Evolutionary conservation across 352 stramenopile species (phyloP).

Genomic region (Globisporangium nagaii): DNA sequence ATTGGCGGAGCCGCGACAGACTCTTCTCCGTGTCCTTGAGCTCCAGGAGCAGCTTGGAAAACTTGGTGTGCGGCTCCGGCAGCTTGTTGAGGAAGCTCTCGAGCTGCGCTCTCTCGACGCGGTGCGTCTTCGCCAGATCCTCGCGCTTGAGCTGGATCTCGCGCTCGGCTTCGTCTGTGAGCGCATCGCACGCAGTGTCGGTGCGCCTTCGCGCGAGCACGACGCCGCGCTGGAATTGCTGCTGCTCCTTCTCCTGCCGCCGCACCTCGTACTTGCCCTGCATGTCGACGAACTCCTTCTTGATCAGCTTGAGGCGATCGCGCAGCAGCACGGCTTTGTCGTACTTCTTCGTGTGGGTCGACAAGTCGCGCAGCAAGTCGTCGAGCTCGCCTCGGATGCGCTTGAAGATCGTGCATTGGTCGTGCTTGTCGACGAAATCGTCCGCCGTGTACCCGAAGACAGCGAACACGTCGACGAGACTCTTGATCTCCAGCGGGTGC

Average conservation of each 20-base stretch:
- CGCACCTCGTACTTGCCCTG: conserved; percentile 52
- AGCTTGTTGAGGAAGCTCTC: conserved; percentile 55
- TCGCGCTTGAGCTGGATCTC: conserved; percentile 43
- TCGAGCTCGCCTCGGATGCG: conserved; percentile 53
- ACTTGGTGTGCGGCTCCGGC: conserved; percentile 57
- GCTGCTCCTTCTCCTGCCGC: conserved; percentile 39
- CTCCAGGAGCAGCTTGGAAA: conserved; percentile 63
- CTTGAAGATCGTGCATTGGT: conserved; percentile 70
- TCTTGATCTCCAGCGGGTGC: conserved; percentile 63
- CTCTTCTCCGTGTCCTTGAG: conserved; percentile 71
- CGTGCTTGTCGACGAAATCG: conserved; percentile 65
- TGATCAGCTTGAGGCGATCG: conserved; percentile 54
- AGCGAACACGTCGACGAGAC: conserved; percentile 57
- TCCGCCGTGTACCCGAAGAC: conserved; percentile 58
- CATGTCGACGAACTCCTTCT: conserved; percentile 62
- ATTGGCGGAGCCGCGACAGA: conserved; percentile 48
- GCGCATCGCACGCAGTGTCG: conserved; percentile 26
- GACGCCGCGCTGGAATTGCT: conserved; percentile 42
- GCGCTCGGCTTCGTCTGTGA: conserved; percentile 20
- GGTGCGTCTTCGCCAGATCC: conserved; percentile 55
- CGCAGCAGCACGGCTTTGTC: conserved; percentile 64
- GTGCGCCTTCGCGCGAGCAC: conserved; percentile 32
- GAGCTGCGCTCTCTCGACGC: conserved; percentile 52
- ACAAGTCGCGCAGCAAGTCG: conserved; percentile 44
- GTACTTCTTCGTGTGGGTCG: conserved; percentile 59